phyloP scores from a whole-genome alignment of 108 stramenopile species.

The Nitzschia palea region DNA sequence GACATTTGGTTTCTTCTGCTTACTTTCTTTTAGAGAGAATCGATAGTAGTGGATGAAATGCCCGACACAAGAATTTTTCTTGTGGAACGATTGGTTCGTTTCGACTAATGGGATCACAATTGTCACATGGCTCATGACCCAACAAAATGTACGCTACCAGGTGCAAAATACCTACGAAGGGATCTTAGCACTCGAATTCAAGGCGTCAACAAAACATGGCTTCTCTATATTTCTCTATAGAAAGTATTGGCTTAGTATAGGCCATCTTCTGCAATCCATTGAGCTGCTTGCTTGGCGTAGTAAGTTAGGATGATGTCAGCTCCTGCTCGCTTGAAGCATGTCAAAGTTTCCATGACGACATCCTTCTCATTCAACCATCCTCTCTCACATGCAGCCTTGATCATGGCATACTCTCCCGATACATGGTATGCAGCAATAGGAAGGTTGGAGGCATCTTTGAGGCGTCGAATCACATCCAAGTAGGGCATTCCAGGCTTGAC shows the following conservation, averaged over 20 bases:
- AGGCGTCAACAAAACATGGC: no score
- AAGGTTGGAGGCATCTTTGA: conserved; percentile 82
- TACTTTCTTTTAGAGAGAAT: no score
- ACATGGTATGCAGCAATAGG: conserved; percentile 99
- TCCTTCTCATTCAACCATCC: conserved; percentile 96
- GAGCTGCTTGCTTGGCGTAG: conserved; percentile 96
- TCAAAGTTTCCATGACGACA: conserved; percentile 94
- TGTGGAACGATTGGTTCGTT: no score
- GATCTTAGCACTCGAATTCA: no score
- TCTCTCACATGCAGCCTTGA: conserved; percentile 96
- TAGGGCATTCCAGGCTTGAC: conserved; percentile 99
- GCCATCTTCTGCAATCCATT: conserved; percentile 90
- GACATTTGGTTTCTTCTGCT: no score
- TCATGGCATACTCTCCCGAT: conserved; percentile 99
- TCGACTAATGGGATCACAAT: no score
- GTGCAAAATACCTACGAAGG: no score
- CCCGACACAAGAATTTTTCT: no score
- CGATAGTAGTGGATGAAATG: no score
- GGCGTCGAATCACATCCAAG: conserved; percentile 95
- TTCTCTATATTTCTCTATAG: no score
- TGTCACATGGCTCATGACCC: no score
- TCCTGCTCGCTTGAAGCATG: conserved; percentile 98
- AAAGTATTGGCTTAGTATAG: conserved; percentile 53
- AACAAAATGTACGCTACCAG: no score
- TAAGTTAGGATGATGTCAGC: conserved; percentile 98